Evolutionary conservation across 176 grass and related monocot genomes (phyloP).

Genomic region (Panicum miliaceum): DNA sequence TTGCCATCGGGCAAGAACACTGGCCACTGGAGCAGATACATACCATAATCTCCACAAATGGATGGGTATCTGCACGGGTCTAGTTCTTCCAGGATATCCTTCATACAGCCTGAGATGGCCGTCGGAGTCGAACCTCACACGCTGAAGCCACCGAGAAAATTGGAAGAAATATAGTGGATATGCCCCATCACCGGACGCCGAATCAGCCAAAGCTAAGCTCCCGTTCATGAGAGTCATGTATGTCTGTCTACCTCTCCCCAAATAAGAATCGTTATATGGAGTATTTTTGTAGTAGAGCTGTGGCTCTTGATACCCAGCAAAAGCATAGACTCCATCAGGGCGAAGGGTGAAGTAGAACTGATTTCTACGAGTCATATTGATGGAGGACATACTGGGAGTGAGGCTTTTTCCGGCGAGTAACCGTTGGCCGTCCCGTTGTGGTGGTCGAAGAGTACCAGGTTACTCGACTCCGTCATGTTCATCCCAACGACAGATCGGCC

Average conservation of each 20-base stretch:
- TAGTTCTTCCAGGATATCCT: not conserved
- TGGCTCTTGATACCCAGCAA: constrained; percentile 1
- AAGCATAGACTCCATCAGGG: constrained; percentile 30
- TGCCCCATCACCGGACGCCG: too few species aligned
- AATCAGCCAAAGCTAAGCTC: not conserved
- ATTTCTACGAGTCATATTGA: too few species aligned
- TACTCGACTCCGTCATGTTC: constrained; percentile 34
- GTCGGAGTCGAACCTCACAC: not conserved
- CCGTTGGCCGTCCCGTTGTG: constrained; percentile 20
- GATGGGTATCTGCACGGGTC: not conserved
- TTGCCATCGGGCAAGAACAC: not conserved
- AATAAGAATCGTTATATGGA: too few species aligned
- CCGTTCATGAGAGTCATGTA: not conserved
- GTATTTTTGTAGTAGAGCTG: constrained; percentile 9
- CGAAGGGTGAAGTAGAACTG: constrained; percentile 34
- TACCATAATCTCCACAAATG: not conserved
- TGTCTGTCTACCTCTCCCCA: too few species aligned
- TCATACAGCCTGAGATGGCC: not conserved
- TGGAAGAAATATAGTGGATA: not conserved
- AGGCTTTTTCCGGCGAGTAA: not conserved
- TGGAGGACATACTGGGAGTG: not conserved
- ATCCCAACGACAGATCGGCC: not conserved
- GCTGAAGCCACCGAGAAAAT: not conserved
- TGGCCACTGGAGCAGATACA: not conserved
- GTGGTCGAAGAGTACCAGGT: constrained; percentile 34